These are phyloP conservation scores for Bipolaris sorokiniana DNA, from an alignment of 2,329 filamentous ascomycete genomes.

Conservation along the genomic window DNA sequence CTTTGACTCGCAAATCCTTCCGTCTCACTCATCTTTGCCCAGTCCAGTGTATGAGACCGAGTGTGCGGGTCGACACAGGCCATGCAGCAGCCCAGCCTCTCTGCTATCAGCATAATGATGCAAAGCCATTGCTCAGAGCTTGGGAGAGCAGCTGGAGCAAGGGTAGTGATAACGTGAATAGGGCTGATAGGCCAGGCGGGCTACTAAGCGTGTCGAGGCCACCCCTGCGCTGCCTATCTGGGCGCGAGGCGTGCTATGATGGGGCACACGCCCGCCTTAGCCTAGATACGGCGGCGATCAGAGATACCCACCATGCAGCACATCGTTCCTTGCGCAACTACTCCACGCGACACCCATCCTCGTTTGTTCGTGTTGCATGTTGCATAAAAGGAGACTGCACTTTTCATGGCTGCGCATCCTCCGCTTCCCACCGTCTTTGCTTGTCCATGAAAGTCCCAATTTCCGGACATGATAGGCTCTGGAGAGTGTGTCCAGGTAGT, in stretches of 20 bases:
- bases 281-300: constrained; percentile 7
- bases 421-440: not conserved
- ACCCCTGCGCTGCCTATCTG: constrained; percentile 5
- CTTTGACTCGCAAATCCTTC: too few species aligned
- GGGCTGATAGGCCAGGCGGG: constrained; percentile 23
- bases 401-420: not conserved
- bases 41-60: not conserved
- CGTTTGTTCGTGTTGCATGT: not conserved
- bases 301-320: constrained; percentile 7
- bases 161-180: constrained; percentile 24
- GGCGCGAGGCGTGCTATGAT: not conserved
- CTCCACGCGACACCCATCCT: not conserved
- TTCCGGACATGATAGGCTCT: not conserved
- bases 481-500: too few species aligned
- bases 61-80: not conserved
- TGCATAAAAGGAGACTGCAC: not conserved
- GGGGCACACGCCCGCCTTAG: constrained; percentile 10
- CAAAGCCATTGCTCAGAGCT: constrained; percentile 18
- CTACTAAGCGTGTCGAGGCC: constrained; percentile 6
- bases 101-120: constrained; percentile 21
- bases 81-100: constrained; percentile 1
- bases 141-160: constrained; percentile 9
- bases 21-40: too few species aligned
- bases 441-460: not conserved
- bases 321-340: not conserved